Conservation (phyloP, 495 filamentous ascomycete species). For the Aspergillus biplanus region DNA sequence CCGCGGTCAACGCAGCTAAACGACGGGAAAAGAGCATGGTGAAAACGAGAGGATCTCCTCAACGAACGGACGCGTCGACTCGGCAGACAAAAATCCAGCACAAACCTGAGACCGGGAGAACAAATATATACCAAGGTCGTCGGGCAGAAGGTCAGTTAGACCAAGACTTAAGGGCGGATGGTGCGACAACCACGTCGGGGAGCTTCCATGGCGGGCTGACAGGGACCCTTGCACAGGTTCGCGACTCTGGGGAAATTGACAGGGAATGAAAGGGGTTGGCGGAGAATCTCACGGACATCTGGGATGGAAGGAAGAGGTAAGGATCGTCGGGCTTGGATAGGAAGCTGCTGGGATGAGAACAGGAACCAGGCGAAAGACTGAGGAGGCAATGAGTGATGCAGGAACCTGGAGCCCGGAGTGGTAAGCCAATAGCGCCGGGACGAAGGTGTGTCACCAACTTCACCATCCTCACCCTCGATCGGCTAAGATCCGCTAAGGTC, state of each 20-base stretch:
- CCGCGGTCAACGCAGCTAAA: slow-evolving; percentile 11
- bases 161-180: neutral
- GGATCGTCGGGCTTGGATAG: neutral
- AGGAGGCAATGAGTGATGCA: neutral
- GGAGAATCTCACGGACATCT: neutral
- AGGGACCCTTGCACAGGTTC: neutral
- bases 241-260: neutral
- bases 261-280: neutral
- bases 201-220: neutral
- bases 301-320: neutral
- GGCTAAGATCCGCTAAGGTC: neutral
- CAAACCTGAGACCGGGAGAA: neutral
- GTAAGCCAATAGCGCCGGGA: neutral
- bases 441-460: neutral
- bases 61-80: neutral
- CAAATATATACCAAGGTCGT: neutral
- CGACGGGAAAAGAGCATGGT: neutral
- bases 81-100: neutral
- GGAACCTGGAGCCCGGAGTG: neutral
- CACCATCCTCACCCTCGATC: neutral
- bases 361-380: neutral
- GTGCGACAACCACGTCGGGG: neutral
- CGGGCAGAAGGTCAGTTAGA: neutral
- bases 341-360: neutral
- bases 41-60: neutral